Percentiles rank a stretch among this genome's conserved stretches.
phyloP scores from a whole-genome alignment of 2,329 filamentous ascomycete species.

The Botryosphaeria dothidea region DNA sequence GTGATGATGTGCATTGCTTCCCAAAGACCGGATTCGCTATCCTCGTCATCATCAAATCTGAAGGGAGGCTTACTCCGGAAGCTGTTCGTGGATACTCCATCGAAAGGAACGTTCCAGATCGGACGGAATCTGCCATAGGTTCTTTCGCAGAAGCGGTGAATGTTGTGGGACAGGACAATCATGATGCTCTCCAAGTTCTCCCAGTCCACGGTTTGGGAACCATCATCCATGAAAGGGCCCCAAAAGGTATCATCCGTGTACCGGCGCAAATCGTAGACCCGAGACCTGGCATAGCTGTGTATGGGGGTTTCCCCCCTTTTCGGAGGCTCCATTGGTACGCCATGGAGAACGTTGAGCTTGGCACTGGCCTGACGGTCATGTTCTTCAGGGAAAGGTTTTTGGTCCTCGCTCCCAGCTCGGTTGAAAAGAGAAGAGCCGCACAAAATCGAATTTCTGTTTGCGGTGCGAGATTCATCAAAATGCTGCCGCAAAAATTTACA shows the following conservation, averaged over 20 bases:
- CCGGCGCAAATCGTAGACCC: conserved; percentile 72
- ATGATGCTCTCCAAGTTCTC: conserved; percentile 77
- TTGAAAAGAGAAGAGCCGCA: conserved; percentile 65
- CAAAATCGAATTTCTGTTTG: conserved; percentile 61
- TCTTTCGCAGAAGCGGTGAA: conserved; percentile 38
- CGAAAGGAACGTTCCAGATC: conserved; percentile 33
- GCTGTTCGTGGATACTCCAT: conserved; percentile 28
- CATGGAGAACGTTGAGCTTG: conserved; percentile 69
- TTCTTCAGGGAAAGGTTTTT: conserved; percentile 35
- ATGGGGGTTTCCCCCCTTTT: conserved; percentile 27
- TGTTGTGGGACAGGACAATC: conserved; percentile 66
- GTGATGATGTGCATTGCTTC: conserved; percentile 10
- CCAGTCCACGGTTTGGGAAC: conserved; percentile 68
- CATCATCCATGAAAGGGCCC: conserved; percentile 72
- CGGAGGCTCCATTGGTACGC: conserved; percentile 51
- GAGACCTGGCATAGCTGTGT: conserved; percentile 65
- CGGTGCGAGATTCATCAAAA: conserved; percentile 44
- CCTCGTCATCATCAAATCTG: neutral
- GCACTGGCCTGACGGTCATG: conserved; percentile 63
- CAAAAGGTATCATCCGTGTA: conserved; percentile 64
- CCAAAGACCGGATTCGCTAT: neutral
- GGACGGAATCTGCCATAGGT: conserved; percentile 29
- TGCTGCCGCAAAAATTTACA: conserved; percentile 45
- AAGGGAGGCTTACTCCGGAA: conserved; percentile 10
- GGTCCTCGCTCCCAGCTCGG: neutral